A percentile compares a stretch with the other conserved stretches of the same genome.
These are phyloP conservation scores for Fraxinus greggii DNA, from an alignment of 305 asterid species.

Conservation along the genomic window DNA sequence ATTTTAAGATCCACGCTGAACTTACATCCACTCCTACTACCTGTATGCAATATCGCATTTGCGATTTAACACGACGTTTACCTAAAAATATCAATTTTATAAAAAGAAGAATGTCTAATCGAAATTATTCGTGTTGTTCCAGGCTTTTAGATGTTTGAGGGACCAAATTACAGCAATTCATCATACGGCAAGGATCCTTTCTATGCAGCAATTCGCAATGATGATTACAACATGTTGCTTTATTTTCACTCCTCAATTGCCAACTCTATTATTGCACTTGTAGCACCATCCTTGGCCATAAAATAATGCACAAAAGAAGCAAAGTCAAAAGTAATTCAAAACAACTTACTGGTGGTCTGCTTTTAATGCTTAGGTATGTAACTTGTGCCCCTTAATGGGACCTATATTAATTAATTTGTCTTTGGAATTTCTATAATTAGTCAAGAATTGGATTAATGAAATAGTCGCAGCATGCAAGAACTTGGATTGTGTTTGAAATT, in stretches of 20 bases:
- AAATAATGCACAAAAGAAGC: neutral
- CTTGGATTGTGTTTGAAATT: neutral
- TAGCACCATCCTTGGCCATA: slow-evolving; percentile 16
- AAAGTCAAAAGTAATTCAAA: slow-evolving; percentile 15
- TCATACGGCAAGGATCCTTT: neutral
- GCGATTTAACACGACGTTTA: neutral
- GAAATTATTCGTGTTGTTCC: neutral
- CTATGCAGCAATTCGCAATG: neutral
- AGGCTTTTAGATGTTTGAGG: neutral
- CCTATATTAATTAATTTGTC: neutral
- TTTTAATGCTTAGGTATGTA: slow-evolving; percentile 1
- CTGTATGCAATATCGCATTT: neutral
- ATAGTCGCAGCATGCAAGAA: neutral
- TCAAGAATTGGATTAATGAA: neutral
- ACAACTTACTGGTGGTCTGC: neutral
- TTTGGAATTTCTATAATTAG: neutral
- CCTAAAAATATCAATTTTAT: neutral
- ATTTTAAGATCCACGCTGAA: neutral
- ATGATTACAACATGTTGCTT: slow-evolving; percentile 1
- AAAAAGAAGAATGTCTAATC: neutral
- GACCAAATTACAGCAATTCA: neutral
- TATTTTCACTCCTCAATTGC: slow-evolving; percentile 19
- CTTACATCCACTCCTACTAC: neutral
- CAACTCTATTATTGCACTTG: slow-evolving; percentile 21
- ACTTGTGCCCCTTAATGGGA: neutral